Base-by-base conservation (phyloP, 2,329 filamentous ascomycete genomes). In the Pseudocercospora fuligena region DNA sequence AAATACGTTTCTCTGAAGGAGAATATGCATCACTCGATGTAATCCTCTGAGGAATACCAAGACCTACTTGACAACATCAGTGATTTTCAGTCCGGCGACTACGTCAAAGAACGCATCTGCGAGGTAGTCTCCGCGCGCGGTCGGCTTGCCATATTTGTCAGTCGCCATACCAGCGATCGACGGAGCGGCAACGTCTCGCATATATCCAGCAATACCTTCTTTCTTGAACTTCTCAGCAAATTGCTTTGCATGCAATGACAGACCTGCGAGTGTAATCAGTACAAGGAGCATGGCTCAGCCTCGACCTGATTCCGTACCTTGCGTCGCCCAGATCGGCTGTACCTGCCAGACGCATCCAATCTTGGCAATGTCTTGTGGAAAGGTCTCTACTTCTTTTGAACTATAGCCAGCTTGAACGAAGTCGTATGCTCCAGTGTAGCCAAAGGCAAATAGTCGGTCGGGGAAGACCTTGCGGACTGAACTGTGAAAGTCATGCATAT, bases 141-240 rank as follows among this genome's bases (percentile, higher is more conserved):
- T 65, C 3, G 63, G 63, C 58, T 29, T 61, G 16, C 63, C 63
- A 58, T 46, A 62, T 60, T 65, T 65, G 31, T 62, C 63, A n/a
- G 63, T 65, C 16, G 63, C 63, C 63, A 65, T 65, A 19, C 49
- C 31, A n/a, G 47, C 51, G 31, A 65, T 65, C 4, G 63, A 31
- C 7, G 63, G 63, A 21, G 33, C 25, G 7, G 63, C 63, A n/a
- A 65, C 63, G 51, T 65, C 63, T 14, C 63, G 46, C 63, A 65
- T 65, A 29, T 65, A 65, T 19, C 63, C 63, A n/a, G 58, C 63
- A 31, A 65, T 65, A 12, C 63, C 63, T n/a, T 58, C 63, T 19
- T 65, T 65, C 58, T 65, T 65, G 58, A 65, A 65, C 23, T 61
- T 65, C 47, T 65, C 47, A 12, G 63, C 63, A 31, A 65, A 65